These are phyloP conservation scores for Bertia moriformis DNA, from an alignment of 2,329 filamentous ascomycete species.

Conservation along the genomic window DNA sequence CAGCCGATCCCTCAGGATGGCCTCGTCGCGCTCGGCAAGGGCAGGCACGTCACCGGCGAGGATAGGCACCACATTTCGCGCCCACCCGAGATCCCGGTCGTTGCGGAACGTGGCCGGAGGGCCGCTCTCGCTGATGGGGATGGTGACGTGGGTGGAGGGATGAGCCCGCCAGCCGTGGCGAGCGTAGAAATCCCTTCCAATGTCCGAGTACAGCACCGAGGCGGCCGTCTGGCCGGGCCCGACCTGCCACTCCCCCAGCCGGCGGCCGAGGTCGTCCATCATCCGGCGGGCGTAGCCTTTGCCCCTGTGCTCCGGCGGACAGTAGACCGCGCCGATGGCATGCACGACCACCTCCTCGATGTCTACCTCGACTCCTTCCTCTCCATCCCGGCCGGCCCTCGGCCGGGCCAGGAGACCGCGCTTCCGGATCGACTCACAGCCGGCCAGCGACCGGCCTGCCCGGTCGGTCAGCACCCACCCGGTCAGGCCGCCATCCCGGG, in stretches of 20 bases:
- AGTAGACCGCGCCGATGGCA: neutral
- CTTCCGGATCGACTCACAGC: neutral
- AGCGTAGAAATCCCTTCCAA: neutral
- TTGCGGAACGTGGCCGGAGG: neutral
- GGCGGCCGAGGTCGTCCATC: neutral
- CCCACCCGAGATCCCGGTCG: neutral
- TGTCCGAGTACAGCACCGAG: neutral
- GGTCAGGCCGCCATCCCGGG: neutral
- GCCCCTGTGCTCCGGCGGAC: neutral
- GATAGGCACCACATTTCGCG: neutral
- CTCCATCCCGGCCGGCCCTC: no score
- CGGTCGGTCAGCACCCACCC: neutral
- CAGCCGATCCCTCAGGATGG: neutral
- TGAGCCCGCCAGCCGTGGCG: neutral
- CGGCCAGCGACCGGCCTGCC: neutral
- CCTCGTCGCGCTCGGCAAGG: neutral
- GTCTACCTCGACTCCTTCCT: no score
- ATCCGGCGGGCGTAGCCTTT: neutral
- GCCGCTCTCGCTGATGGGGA: neutral
- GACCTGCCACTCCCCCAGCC: neutral
- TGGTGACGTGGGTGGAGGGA: neutral
- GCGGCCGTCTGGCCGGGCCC: neutral
- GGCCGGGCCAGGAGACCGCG: neutral
- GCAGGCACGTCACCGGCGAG: neutral
- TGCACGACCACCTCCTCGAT: neutral